Evolutionary conservation across 768 basidiomycete genomes (phyloP).

Genomic region (Daedalea quercina): DNA sequence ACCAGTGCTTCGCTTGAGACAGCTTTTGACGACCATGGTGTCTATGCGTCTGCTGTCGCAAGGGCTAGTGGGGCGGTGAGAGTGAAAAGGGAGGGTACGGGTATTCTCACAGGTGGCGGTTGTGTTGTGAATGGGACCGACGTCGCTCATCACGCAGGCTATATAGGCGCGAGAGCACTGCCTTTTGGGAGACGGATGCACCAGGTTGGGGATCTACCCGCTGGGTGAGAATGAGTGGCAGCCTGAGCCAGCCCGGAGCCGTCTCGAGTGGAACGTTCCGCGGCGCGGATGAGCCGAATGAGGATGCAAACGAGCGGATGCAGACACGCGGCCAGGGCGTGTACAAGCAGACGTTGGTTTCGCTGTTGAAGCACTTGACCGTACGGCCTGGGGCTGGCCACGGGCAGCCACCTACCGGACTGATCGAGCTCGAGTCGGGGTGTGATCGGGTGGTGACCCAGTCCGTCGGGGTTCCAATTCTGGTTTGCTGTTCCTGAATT

Average conservation of each 20-base stretch:
- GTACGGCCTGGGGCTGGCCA: too few relatives aligned
- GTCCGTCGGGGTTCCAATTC: too few relatives aligned
- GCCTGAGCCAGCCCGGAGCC: background rate
- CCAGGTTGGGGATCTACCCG: background rate
- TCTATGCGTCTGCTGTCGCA: background rate
- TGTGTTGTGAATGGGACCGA: too few relatives aligned
- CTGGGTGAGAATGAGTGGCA: background rate
- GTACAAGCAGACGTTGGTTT: background rate
- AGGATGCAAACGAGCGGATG: background rate
- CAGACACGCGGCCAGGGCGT: background rate
- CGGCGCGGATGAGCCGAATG: background rate
- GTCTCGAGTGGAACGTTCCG: background rate
- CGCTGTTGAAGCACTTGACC: too few relatives aligned
- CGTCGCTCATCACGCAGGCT: background rate
- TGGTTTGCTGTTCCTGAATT: too few relatives aligned
- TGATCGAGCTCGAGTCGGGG: too few relatives aligned
- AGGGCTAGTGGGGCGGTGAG: background rate
- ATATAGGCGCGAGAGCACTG: background rate
- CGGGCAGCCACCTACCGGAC: too few relatives aligned
- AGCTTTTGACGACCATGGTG: constrained; percentile 12
- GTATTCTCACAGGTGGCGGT: too few relatives aligned
- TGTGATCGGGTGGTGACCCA: too few relatives aligned
- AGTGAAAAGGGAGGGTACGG: background rate
- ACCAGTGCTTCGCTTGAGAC: constrained; percentile 8
- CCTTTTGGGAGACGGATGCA: background rate